Evolutionary conservation across 352 stramenopile species (phyloP).

Genomic region (Phytophthora agathidicida): DNA sequence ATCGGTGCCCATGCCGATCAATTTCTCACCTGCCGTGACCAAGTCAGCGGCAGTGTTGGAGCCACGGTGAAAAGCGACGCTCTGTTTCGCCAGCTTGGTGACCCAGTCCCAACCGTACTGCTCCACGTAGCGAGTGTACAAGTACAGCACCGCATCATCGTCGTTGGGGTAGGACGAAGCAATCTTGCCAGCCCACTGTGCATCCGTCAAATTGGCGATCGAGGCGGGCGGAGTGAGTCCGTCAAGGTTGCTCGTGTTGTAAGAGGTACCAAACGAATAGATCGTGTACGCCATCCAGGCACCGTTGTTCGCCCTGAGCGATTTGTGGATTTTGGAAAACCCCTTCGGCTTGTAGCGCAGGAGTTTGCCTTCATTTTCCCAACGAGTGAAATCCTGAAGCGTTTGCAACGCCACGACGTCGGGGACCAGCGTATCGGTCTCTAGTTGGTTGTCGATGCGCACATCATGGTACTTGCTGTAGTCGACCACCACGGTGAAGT

Average conservation of each 20-base stretch:
- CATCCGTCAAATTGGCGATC: slow-evolving; percentile 31
- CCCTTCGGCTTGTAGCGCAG: slow-evolving; percentile 51
- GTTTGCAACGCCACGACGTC: slow-evolving; percentile 55
- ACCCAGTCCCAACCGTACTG: slow-evolving; percentile 63
- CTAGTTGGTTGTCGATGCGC: slow-evolving; percentile 66
- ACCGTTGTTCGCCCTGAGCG: slow-evolving; percentile 31
- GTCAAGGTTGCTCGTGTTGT: slow-evolving; percentile 30
- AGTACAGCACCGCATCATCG: slow-evolving; percentile 52
- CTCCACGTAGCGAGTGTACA: slow-evolving; percentile 49
- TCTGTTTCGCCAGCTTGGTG: slow-evolving; percentile 42
- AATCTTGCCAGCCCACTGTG: slow-evolving; percentile 44
- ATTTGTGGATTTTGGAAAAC: slow-evolving; percentile 56
- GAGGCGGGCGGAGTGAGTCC: slow-evolving; percentile 17
- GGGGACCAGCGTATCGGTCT: slow-evolving; percentile 45
- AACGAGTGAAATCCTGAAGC: slow-evolving; percentile 54
- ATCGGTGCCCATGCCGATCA: slow-evolving; percentile 30
- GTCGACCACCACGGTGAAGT: slow-evolving; percentile 65
- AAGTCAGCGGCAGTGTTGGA: slow-evolving; percentile 32
- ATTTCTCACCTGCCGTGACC: slow-evolving; percentile 30
- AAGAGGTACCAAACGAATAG: slow-evolving; percentile 44
- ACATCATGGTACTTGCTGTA: slow-evolving; percentile 66
- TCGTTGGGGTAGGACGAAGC: slow-evolving; percentile 58
- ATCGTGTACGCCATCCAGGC: slow-evolving; percentile 46
- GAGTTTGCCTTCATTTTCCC: slow-evolving; percentile 40
- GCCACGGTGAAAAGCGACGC: slow-evolving; percentile 40